phyloP scores from a whole-genome alignment of 2,329 filamentous ascomycete species.

The Apiospora kogelbergensis region DNA sequence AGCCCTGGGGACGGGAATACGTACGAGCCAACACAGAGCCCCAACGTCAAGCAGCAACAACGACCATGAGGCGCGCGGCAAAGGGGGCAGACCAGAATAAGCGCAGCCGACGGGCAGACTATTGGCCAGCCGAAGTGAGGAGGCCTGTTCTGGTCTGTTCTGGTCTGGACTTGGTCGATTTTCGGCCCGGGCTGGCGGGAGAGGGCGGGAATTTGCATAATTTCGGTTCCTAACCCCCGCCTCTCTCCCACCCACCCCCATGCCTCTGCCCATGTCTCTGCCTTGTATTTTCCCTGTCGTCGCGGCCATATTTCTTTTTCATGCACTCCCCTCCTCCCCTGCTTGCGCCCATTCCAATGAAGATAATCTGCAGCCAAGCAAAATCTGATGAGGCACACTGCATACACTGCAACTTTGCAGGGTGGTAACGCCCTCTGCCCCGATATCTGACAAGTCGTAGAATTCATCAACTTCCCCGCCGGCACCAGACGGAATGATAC shows the following conservation, averaged over 20 bases:
- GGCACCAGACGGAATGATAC: not conserved
- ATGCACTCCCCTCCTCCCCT: not conserved
- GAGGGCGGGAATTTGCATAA: not conserved
- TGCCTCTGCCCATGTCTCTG: too few species aligned
- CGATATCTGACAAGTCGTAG: conserved; percentile 5
- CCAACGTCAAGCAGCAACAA: not conserved
- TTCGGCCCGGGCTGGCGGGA: not conserved
- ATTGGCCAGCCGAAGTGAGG: not conserved
- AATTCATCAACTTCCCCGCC: not conserved
- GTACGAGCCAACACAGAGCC: not conserved
- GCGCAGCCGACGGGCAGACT: not conserved
- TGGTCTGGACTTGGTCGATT: not conserved
- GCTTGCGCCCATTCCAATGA: not conserved
- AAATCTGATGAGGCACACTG: not conserved
- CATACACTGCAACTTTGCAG: not conserved
- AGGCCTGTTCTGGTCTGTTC: not conserved
- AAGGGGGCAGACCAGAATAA: not conserved
- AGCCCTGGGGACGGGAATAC: not conserved
- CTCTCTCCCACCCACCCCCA: not conserved
- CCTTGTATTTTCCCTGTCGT: not conserved
- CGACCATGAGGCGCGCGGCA: conserved; percentile 4
- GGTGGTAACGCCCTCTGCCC: not conserved
- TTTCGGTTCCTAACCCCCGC: not conserved
- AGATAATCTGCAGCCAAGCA: conserved; percentile 5
- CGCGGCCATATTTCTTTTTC: not conserved